A percentile compares a stretch with the other conserved stretches of the same genome.
These are phyloP conservation scores for Rubia yunnanensis DNA, from an alignment of 257 asterid genomes.

Conservation along the genomic window DNA sequence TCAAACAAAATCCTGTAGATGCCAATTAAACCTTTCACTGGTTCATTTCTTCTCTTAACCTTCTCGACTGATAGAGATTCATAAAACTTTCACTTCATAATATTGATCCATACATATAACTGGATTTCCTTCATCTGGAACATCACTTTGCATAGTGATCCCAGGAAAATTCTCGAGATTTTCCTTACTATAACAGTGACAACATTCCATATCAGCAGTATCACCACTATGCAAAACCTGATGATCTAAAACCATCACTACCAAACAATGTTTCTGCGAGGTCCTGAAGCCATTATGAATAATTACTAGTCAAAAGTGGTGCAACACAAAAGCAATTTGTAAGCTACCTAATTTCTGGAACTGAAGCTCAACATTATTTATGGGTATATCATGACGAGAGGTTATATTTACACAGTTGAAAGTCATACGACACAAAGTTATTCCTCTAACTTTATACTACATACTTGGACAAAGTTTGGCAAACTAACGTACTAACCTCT, in stretches of 20 bases:
- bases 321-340: background rate
- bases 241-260: background rate
- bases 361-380: background rate
- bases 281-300: background rate
- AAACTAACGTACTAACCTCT: background rate
- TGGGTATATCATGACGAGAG: background rate
- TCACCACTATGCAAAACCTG: background rate
- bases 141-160: background rate
- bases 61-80: background rate
- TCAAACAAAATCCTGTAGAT: background rate
- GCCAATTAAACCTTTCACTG: background rate
- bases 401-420: background rate
- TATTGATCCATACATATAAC: background rate
- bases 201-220: background rate
- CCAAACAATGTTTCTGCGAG: background rate
- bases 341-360: background rate
- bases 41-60: background rate
- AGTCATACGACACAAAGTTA: background rate
- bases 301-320: background rate
- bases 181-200: background rate
- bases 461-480: background rate
- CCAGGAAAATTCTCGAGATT: background rate
- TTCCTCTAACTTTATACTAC: background rate
- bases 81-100: background rate
- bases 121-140: background rate